These are phyloP conservation scores for Russula ochroleuca DNA, from an alignment of 768 basidiomycete species.

Conservation along the genomic window DNA sequence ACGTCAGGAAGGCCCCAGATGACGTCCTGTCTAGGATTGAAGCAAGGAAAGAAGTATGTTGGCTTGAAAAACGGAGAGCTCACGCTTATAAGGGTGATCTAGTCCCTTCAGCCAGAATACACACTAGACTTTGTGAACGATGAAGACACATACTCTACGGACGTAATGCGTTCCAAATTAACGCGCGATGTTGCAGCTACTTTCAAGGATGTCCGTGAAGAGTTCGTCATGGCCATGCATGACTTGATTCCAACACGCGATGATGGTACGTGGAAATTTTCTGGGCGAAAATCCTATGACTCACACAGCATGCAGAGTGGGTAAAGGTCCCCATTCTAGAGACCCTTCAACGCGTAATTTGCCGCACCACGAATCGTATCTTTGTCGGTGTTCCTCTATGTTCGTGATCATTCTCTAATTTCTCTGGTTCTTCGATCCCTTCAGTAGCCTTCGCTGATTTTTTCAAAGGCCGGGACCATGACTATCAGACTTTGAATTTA, in stretches of 20 bases:
- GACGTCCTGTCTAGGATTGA: background rate
- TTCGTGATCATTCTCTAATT: background rate
- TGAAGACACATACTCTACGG: background rate
- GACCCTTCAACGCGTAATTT: conserved; percentile 16
- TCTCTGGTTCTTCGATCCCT: background rate
- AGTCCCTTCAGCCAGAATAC: background rate
- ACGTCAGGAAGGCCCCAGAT: background rate
- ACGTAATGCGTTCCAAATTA: background rate
- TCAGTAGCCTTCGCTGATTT: background rate
- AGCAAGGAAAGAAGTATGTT: background rate
- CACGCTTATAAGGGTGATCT: background rate
- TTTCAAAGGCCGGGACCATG: conserved; percentile 39
- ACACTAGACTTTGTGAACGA: background rate
- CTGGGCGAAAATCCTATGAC: too few relatives aligned
- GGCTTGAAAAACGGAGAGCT: background rate
- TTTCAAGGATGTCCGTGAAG: background rate
- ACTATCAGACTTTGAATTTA: conserved; percentile 31
- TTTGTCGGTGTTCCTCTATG: conserved; percentile 43
- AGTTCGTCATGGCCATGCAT: background rate
- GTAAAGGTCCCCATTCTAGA: conserved; percentile 30
- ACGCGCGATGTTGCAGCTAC: background rate
- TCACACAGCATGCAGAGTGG: conserved; percentile 36
- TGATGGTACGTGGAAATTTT: background rate
- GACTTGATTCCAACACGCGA: too few relatives aligned
- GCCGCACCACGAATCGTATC: too few relatives aligned